Evolutionary conservation across 345 rosid species (phyloP), one percentile per base, ranked within the genome.

Genomic region (Rhizophora mangle): DNA sequence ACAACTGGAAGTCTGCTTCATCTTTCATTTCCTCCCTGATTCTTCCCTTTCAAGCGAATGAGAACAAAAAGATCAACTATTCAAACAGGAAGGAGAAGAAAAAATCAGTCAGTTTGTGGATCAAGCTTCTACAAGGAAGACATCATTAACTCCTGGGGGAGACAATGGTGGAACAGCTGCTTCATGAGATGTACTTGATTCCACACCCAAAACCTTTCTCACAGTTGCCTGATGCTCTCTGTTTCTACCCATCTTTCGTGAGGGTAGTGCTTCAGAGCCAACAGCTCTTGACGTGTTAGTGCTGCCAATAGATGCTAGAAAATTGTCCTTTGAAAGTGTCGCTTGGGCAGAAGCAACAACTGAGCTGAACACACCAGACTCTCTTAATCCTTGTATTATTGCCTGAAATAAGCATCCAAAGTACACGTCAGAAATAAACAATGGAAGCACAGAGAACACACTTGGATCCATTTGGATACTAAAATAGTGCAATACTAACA

Each of bases 121-220:
- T 62, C 68, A 70, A 27, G 13, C 76, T 75, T 72, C 85, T 51
- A 64, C 39, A 30, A 68, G 30, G 60, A 72, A 66, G 64, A 53
- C 63, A 27, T 60, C 74, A 56, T 82, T 82, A 54, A 74, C 72
- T 62, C 86, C 86, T 62, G 89, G 80, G 3, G 80, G 80, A 36
- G 80, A 68, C 29, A 76, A 24, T 47, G 80, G 80, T 19, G 80
- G 80, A 37, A 76, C 76, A 24, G 72, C 76, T 32, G 69, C 76
- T 67, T 57, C 76, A 49, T 70, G 62, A 37, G 20, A 52, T 52
- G 13, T 21, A 1, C 18, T 39, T 20, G 60, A 26, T 47, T 62
- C 65, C 24, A 58, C 52, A 4, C 21, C 59, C 80, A 76, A 30
- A 29, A 76, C 49, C 47, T 72, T 76, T 75, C 76, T 72, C 10